Evolutionary conservation across 345 rosid species (phyloP).

Genomic region (Syzygium aromaticum): DNA sequence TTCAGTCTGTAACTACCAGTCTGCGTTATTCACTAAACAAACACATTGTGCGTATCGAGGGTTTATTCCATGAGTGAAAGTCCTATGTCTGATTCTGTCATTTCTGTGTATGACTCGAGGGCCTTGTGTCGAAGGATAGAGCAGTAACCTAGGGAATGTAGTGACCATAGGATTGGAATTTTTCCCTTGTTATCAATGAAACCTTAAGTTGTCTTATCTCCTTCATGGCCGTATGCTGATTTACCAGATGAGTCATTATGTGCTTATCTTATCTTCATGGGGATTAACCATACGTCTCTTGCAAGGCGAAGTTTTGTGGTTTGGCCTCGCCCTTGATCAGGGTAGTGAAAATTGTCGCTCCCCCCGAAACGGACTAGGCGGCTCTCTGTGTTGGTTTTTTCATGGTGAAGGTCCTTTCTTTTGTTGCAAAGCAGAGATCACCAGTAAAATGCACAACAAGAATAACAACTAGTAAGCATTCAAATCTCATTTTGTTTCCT

Average conservation of each 20-base stretch:
- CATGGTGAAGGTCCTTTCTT: background rate
- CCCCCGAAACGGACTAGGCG: background rate
- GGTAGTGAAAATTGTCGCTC: background rate
- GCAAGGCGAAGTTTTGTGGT: background rate
- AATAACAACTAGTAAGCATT: background rate
- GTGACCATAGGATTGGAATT: background rate
- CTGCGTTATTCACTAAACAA: background rate
- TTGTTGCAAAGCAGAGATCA: background rate
- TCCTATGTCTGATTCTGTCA: background rate
- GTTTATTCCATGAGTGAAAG: background rate
- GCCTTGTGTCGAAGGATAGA: background rate
- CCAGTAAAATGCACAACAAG: background rate
- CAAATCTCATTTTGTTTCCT: background rate
- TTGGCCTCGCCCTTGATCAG: background rate
- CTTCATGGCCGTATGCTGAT: background rate
- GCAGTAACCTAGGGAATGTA: background rate
- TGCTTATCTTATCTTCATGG: background rate
- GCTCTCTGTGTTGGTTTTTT: background rate
- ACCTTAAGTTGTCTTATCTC: background rate
- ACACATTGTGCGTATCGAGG: background rate
- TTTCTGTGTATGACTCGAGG: background rate
- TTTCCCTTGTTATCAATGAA: background rate
- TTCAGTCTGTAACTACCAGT: background rate
- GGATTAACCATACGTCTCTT: background rate
- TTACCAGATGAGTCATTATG: background rate